phyloP scores from a whole-genome alignment of 2,329 filamentous ascomycete genomes.

The Coniella lustricola region DNA sequence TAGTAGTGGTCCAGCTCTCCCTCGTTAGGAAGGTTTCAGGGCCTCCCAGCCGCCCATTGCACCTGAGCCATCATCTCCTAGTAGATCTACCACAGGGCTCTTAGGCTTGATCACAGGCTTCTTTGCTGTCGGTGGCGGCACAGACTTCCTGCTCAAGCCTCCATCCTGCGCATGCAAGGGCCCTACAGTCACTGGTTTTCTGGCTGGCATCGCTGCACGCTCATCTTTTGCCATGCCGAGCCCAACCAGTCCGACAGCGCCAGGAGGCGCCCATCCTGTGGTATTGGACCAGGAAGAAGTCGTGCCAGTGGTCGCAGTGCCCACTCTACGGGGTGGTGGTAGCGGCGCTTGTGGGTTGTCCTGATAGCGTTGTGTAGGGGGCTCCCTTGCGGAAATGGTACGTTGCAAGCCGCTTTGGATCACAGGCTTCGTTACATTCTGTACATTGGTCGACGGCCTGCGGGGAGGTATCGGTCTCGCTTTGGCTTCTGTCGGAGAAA shows the following conservation, averaged over 20 bases:
- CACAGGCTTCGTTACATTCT: conserved; percentile 1
- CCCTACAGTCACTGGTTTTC: conserved; percentile 12
- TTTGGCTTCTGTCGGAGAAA: conserved; percentile 17
- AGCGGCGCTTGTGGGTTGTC: conserved; percentile 5
- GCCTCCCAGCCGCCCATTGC: conserved; percentile 49
- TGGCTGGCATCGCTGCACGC: conserved; percentile 17
- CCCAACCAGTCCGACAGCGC: conserved; percentile 12
- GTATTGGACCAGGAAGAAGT: neutral
- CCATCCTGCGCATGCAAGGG: conserved; percentile 1
- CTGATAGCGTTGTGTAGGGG: neutral
- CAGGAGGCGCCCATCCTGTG: conserved; percentile 13
- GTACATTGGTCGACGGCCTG: conserved; percentile 20
- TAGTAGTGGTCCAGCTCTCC: neutral
- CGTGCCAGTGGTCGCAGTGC: conserved; percentile 1
- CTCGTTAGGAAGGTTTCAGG: conserved; percentile 35
- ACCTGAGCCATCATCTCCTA: conserved; percentile 37
- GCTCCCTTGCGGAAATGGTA: conserved; percentile 11
- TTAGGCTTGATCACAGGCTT: conserved; percentile 24
- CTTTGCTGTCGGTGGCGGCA: conserved; percentile 16
- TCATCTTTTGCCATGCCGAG: conserved; percentile 14
- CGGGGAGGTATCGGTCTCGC: conserved; percentile 21
- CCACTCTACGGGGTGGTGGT: conserved; percentile 15
- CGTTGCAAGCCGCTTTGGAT: conserved; percentile 11
- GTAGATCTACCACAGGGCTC: conserved; percentile 37
- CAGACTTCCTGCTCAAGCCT: neutral